phyloP scores from a whole-genome alignment of 371 early-diverging fungal genomes.

The Rhizopus delemar region DNA sequence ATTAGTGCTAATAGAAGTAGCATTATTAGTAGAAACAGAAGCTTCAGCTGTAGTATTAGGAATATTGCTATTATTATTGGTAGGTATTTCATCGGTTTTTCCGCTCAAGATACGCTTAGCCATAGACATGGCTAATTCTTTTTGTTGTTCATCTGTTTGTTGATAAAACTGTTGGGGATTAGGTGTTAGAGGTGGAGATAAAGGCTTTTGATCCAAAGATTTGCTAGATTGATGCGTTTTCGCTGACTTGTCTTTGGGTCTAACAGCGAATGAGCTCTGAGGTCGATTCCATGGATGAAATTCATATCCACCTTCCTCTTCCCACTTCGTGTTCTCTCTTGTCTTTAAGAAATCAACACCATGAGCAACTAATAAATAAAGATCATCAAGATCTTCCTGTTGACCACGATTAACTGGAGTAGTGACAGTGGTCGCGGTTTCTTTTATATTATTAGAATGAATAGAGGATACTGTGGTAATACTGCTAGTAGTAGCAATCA shows the following conservation, averaged over 20 bases:
- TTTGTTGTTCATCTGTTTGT: constrained; percentile 4
- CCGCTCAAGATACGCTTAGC: constrained; percentile 25
- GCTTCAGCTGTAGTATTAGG: neutral
- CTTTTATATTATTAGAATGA: neutral
- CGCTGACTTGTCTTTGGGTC: constrained; percentile 14
- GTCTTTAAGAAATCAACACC: constrained; percentile 49
- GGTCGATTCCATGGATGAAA: constrained; percentile 56
- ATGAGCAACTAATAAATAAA: constrained; percentile 42
- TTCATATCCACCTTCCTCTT: constrained; percentile 51
- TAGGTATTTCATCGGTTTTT: constrained; percentile 13
- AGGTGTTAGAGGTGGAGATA: constrained; percentile 27
- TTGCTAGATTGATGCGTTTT: constrained; percentile 4
- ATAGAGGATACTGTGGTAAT: neutral
- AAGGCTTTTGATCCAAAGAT: constrained; percentile 9
- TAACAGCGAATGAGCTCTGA: constrained; percentile 45
- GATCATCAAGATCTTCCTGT: constrained; percentile 27
- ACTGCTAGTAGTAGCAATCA: too few relatives aligned
- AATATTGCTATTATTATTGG: neutral
- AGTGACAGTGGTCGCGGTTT: constrained; percentile 5
- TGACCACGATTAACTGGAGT: neutral
- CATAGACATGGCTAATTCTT: constrained; percentile 13
- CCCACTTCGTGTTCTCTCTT: constrained; percentile 48
- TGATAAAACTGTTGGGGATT: constrained; percentile 3
- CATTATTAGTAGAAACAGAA: neutral
- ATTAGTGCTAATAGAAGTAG: neutral